Percentiles rank a stretch among this genome's conserved stretches.
Conservation (phyloP, 2,329 filamentous ascomycete genomes). For the Conoideocrella luteorostrata region DNA sequence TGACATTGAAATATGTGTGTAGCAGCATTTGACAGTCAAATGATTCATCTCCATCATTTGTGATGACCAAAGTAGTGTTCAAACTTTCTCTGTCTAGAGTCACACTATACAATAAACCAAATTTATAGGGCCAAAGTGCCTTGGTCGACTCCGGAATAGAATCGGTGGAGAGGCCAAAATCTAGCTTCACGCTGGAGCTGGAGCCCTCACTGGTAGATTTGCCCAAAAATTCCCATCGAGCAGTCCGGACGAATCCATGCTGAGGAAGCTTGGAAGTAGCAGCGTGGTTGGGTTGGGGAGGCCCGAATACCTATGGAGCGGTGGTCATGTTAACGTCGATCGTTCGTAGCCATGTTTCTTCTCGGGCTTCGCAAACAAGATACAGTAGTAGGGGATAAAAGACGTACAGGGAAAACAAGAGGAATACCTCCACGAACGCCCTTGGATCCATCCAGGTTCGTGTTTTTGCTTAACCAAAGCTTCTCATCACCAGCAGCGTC, state of each 20-base stretch:
- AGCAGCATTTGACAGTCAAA: conserved; percentile 91
- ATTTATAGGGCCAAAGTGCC: conserved; percentile 77
- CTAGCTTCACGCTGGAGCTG: conserved; percentile 77
- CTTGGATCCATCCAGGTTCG: conserved; percentile 79
- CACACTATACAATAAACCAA: conserved; percentile 89
- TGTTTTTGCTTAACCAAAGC: conserved; percentile 76
- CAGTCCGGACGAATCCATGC: conserved; percentile 90
- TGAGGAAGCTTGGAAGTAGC: conserved; percentile 77
- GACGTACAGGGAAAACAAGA: conserved; percentile 79
- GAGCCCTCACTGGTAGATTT: conserved; percentile 55
- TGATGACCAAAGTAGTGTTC: conserved; percentile 76
- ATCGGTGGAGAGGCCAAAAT: conserved; percentile 79
- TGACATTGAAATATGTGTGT: conserved; percentile 81
- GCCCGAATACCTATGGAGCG: conserved; percentile 68
- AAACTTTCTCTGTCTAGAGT: conserved; percentile 70
- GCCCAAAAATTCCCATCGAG: conserved; percentile 88
- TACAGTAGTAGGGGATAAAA: not conserved
- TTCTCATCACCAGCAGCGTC: conserved; percentile 71
- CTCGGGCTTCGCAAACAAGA: too few species aligned
- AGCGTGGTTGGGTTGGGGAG: conserved; percentile 66
- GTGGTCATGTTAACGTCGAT: too few species aligned
- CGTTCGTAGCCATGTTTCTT: too few species aligned
- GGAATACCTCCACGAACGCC: conserved; percentile 88
- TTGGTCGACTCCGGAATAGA: conserved; percentile 63
- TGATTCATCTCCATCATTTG: conserved; percentile 73